phyloP scores from a whole-genome alignment of 495 filamentous ascomycete genomes.

The Aspergillus funiculosus region DNA sequence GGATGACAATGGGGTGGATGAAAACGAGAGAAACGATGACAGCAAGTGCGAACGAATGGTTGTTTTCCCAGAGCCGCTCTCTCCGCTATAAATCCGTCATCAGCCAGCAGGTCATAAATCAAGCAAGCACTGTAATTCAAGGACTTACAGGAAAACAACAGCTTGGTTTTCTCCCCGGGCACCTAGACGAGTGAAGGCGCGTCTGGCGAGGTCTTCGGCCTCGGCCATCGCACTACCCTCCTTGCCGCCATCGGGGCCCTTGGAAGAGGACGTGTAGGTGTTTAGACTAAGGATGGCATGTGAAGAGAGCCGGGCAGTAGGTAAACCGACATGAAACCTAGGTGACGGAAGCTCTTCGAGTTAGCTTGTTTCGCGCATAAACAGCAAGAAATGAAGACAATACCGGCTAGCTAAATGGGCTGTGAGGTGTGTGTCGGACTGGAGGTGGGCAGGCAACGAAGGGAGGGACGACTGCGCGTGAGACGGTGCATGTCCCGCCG shows the following conservation, averaged over 20 bases:
- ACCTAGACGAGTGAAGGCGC: conserved; percentile 80
- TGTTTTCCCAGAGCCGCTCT: conserved; percentile 93
- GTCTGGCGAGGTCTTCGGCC: conserved; percentile 80
- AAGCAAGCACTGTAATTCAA: neutral
- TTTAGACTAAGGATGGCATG: conserved; percentile 88
- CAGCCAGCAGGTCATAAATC: neutral
- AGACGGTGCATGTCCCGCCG: conserved; percentile 42
- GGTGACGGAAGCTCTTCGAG: conserved; percentile 18
- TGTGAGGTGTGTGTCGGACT: conserved; percentile 94
- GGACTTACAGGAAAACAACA: conserved; percentile 76
- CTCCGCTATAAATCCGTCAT: conserved; percentile 55
- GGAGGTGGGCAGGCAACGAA: conserved; percentile 80
- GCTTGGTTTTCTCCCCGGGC: conserved; percentile 89
- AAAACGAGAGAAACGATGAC: conserved; percentile 75
- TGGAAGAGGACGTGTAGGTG: conserved; percentile 81
- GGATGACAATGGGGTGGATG: conserved; percentile 82
- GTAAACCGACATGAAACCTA: conserved; percentile 79
- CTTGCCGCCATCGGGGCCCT: conserved; percentile 81
- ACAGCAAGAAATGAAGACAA: neutral
- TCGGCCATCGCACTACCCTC: conserved; percentile 82
- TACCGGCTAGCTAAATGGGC: conserved; percentile 89
- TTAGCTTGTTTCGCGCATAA: neutral
- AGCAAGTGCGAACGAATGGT: conserved; percentile 85
- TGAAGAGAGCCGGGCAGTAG: conserved; percentile 80
- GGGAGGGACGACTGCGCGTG: conserved; percentile 89